Evolutionary conservation across 2,329 filamentous ascomycete species (phyloP).

Genomic region (Geosmithia morbida): DNA sequence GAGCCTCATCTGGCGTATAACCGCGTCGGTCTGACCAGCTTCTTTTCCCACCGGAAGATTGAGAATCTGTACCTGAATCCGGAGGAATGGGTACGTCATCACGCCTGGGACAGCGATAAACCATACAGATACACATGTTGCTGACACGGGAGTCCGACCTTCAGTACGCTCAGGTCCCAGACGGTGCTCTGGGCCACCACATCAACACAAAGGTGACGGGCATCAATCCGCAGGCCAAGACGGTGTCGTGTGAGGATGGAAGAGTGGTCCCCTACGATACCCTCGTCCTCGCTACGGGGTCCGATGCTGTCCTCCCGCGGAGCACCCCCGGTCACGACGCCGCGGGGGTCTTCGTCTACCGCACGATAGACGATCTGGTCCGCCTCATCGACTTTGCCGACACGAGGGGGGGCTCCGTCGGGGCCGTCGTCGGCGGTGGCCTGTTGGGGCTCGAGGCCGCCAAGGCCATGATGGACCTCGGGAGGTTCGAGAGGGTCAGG

Average conservation of each 20-base stretch:
- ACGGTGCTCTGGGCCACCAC: conserved; percentile 58
- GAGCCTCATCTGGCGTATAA: conserved; percentile 84
- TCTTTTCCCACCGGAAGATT: conserved; percentile 74
- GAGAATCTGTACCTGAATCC: conserved; percentile 85
- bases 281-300: conserved; percentile 74
- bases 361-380: conserved; percentile 64
- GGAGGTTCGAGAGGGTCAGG: conserved; percentile 58
- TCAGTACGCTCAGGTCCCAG: conserved; percentile 51
- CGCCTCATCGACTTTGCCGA: conserved; percentile 40
- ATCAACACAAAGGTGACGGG: conserved; percentile 57
- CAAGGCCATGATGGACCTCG: conserved; percentile 80
- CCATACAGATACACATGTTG: neutral
- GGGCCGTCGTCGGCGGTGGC: conserved; percentile 71
- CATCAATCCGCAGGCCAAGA: conserved; percentile 49
- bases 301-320: conserved; percentile 59
- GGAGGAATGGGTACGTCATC: conserved; percentile 52
- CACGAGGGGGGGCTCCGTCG: conserved; percentile 50
- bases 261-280: conserved; percentile 61
- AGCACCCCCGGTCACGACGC: conserved; percentile 68
- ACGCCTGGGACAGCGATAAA: too few relatives aligned
- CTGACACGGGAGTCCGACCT: neutral
- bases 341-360: conserved; percentile 76
- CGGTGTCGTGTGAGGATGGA: conserved; percentile 56
- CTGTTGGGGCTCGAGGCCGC: conserved; percentile 77
- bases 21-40: conserved; percentile 75